These are phyloP conservation scores for Colletotrichum tofieldiae DNA, from an alignment of 2,329 filamentous ascomycete genomes.

Conservation along the genomic window DNA sequence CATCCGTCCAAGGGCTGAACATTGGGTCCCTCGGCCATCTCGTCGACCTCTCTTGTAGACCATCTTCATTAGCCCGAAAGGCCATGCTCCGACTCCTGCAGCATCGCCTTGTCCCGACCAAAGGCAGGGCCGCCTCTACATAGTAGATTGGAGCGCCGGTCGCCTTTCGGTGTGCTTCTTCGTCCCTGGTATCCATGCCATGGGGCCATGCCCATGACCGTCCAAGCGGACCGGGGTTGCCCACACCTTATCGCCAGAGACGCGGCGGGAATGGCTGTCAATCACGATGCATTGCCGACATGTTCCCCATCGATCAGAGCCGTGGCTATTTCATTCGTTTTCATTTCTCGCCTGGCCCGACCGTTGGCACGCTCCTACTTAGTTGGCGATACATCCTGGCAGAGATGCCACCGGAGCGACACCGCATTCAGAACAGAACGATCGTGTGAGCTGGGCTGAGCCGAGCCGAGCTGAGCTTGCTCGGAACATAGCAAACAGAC, in stretches of 20 bases:
- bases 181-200: not conserved
- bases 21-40: not conserved
- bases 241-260: not conserved
- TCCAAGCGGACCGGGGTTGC: not conserved
- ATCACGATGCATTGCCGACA: not conserved
- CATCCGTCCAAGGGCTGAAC: not conserved
- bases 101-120: not conserved
- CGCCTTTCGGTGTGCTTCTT: conserved; percentile 2
- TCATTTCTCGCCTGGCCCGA: too few relatives aligned
- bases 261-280: not conserved
- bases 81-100: not conserved
- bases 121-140: not conserved
- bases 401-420: not conserved
- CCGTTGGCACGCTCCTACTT: not conserved
- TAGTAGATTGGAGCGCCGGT: not conserved
- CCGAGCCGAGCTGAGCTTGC: not conserved
- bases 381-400: not conserved
- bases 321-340: not conserved
- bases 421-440: not conserved
- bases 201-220: not conserved
- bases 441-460: not conserved
- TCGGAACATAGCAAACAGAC: not conserved
- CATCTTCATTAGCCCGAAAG: not conserved
- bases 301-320: not conserved
- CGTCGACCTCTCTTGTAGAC: not conserved